phyloP scores from a whole-genome alignment of 2,329 filamentous ascomycete genomes.

The Diaporthe citriasiana region DNA sequence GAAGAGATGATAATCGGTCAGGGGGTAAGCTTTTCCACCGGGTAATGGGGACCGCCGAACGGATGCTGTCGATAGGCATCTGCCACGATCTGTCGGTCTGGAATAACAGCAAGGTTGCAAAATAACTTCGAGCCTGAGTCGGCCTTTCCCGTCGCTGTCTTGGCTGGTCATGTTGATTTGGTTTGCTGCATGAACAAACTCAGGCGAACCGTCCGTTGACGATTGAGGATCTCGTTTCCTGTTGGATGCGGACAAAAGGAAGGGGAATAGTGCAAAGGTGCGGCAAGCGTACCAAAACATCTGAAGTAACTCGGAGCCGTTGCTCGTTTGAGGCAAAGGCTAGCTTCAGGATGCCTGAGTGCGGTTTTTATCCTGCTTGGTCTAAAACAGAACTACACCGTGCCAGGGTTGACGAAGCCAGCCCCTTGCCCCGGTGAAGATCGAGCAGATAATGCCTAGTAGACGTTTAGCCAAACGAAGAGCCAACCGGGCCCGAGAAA shows the following conservation, averaged over 20 bases:
- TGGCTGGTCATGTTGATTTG: not conserved
- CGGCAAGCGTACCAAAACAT: slow-evolving; percentile 4
- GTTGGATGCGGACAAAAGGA: not conserved
- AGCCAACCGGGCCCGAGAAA: slow-evolving; percentile 19
- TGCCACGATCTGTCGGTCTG: not conserved
- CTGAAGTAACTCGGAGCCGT: slow-evolving; percentile 24
- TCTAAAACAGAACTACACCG: slow-evolving; percentile 21
- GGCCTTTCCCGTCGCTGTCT: not conserved
- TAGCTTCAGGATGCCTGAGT: slow-evolving; percentile 4
- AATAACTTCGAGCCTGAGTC: not conserved
- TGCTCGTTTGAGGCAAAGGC: slow-evolving; percentile 22
- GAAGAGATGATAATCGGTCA: not conserved
- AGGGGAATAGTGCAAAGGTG: not conserved
- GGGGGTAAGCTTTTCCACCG: not conserved
- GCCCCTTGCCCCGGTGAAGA: slow-evolving; percentile 23
- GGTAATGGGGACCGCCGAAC: not conserved
- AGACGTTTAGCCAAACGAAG: not conserved
- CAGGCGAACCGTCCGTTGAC: not conserved
- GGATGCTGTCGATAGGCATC: not conserved
- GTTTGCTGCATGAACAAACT: not conserved
- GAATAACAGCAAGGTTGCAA: not conserved
- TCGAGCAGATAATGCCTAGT: slow-evolving; percentile 20
- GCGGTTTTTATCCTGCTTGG: slow-evolving; percentile 12
- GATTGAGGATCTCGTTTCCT: slow-evolving; percentile 11
- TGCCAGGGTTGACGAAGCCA: not conserved